phyloP scores from a whole-genome alignment of 192 early-diverging fungal species.

The Dissophora globulifera region DNA sequence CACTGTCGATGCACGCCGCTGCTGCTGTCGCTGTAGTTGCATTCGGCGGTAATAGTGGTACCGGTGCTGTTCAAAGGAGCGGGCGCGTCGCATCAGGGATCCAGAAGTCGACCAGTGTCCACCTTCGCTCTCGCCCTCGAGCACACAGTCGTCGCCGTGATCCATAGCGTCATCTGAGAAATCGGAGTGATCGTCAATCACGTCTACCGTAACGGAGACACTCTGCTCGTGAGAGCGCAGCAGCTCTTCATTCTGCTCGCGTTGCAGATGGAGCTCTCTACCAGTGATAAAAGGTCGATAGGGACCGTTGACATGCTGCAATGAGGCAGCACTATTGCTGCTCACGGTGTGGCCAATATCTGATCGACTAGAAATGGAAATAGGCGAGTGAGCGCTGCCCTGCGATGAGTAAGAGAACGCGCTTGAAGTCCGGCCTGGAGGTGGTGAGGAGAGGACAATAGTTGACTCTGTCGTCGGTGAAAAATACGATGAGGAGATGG shows the following conservation, averaged over 20 bases:
- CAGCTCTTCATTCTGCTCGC: background rate
- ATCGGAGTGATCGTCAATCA: background rate
- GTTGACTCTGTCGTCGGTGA: slow-evolving; percentile 29
- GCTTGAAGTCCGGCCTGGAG: slow-evolving; percentile 17
- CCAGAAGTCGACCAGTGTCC: slow-evolving; percentile 34
- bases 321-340: background rate
- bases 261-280: slow-evolving; percentile 12
- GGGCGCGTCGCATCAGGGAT: background rate
- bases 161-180: background rate
- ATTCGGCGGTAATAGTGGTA: background rate
- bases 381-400: background rate
- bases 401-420: background rate
- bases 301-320: slow-evolving; percentile 4
- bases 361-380: background rate
- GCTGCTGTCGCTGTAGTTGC: slow-evolving; percentile 7
- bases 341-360: background rate
- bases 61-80: slow-evolving; percentile 24
- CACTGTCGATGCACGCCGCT: background rate
- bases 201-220: background rate
- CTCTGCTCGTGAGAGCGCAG: background rate
- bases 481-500: slow-evolving; percentile 42
- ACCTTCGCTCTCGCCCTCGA: background rate
- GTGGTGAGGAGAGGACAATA: slow-evolving; percentile 39
- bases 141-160: background rate
- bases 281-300: slow-evolving; percentile 43